phyloP scores from a whole-genome alignment of 768 basidiomycete genomes.

The Hemileccinum impolitum region DNA sequence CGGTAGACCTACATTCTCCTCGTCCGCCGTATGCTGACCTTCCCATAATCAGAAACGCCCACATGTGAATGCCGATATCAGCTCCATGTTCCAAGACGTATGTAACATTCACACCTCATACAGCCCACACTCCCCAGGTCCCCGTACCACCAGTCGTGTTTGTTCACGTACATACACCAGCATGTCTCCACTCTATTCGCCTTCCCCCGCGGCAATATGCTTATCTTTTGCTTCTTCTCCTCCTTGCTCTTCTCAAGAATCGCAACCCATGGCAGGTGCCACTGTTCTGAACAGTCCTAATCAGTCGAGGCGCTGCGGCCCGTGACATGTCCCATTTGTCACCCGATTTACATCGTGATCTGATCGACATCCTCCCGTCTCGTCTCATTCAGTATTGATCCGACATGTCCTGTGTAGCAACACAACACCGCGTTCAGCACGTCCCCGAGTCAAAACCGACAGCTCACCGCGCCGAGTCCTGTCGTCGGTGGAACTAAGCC shows the following conservation, averaged over 20 bases:
- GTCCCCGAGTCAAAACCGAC: slow-evolving; percentile 2
- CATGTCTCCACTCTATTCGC: slow-evolving; percentile 33
- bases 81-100: slow-evolving; percentile 27
- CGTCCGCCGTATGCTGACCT: slow-evolving; percentile 28
- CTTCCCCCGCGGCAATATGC: slow-evolving; percentile 30
- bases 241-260: slow-evolving; percentile 13
- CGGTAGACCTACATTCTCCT: slow-evolving; percentile 11
- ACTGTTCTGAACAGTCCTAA: slow-evolving; percentile 6
- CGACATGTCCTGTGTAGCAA: slow-evolving; percentile 20
- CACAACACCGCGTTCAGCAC: slow-evolving; percentile 14
- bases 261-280: slow-evolving; percentile 15
- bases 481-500: slow-evolving; percentile 8
- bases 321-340: slow-evolving; percentile 27
- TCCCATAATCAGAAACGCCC: slow-evolving; percentile 32
- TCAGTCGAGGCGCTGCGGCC: slow-evolving; percentile 17
- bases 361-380: slow-evolving; percentile 19
- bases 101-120: slow-evolving; percentile 35
- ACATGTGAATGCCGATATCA: slow-evolving; percentile 35
- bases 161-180: slow-evolving; percentile 34
- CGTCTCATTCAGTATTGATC: slow-evolving; percentile 16
- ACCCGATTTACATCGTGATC: slow-evolving; percentile 19
- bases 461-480: slow-evolving; percentile 3
- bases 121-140: slow-evolving; percentile 30
- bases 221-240: slow-evolving; percentile 7
- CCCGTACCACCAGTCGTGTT: slow-evolving; percentile 32